Evolutionary conservation across 2,329 filamentous ascomycete genomes (phyloP).

Genomic region (Fusarium robinianum): DNA sequence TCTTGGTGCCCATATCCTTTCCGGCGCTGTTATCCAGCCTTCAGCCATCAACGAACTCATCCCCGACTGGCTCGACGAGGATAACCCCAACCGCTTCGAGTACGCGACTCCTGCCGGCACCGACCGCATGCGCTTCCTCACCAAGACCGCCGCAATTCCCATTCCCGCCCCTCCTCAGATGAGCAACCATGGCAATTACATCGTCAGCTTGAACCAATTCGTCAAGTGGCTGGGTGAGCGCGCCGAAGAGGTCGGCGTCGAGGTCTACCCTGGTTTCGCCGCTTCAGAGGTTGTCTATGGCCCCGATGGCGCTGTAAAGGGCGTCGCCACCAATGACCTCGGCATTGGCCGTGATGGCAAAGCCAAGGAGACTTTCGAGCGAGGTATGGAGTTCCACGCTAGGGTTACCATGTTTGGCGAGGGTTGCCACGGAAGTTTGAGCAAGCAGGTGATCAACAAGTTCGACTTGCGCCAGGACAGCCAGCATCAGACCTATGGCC

Average conservation of each 20-base stretch:
- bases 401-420: slow-evolving; percentile 89
- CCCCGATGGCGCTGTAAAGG: slow-evolving; percentile 83
- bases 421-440: slow-evolving; percentile 93
- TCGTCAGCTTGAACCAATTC: slow-evolving; percentile 92
- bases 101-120: slow-evolving; percentile 79
- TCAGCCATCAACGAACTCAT: slow-evolving; percentile 86
- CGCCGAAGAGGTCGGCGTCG: slow-evolving; percentile 94
- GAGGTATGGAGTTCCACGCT: slow-evolving; percentile 98
- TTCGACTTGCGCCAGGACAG: slow-evolving; percentile 88
- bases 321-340: slow-evolving; percentile 94
- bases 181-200: slow-evolving; percentile 98
- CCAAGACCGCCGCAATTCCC: slow-evolving; percentile 75
- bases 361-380: slow-evolving; percentile 88
- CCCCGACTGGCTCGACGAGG: slow-evolving; percentile 89
- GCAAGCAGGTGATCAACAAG: slow-evolving; percentile 93
- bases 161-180: slow-evolving; percentile 93
- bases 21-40: slow-evolving; percentile 93
- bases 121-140: slow-evolving; percentile 94
- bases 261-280: slow-evolving; percentile 95
- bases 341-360: slow-evolving; percentile 81
- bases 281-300: slow-evolving; percentile 91
- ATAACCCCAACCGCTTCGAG: slow-evolving; percentile 86
- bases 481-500: slow-evolving; percentile 91
- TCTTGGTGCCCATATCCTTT: slow-evolving; percentile 91
- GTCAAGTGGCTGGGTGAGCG: slow-evolving; percentile 94